Percentiles rank a stretch among this genome's conserved stretches.
phyloP scores from a whole-genome alignment of 2,329 filamentous ascomycete species.

The Colletotrichum trifolii region DNA sequence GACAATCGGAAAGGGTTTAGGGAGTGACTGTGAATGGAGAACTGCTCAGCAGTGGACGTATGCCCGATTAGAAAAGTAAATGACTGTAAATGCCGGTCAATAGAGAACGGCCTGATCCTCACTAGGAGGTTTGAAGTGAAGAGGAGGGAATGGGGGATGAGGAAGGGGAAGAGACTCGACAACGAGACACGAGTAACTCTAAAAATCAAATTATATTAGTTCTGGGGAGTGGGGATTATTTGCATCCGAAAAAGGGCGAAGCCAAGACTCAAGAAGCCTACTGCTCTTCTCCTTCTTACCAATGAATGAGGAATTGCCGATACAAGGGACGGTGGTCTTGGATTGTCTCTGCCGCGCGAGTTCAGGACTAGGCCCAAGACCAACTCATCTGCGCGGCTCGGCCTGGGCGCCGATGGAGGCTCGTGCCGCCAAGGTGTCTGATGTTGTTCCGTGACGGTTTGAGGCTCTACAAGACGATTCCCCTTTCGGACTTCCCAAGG shows the following conservation, averaged over 20 bases:
- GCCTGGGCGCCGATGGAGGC: constrained; percentile 8
- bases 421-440: constrained; percentile 33
- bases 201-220: constrained; percentile 32
- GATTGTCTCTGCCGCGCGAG: neutral
- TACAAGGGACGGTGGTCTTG: neutral
- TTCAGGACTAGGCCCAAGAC: constrained; percentile 1
- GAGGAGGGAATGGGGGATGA: constrained; percentile 8
- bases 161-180: constrained; percentile 3
- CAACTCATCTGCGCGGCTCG: neutral
- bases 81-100: constrained; percentile 25
- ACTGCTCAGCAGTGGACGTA: constrained; percentile 32
- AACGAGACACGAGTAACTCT: constrained; percentile 18
- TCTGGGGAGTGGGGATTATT: constrained; percentile 12
- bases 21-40: constrained; percentile 21
- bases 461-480: constrained; percentile 33
- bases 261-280: constrained; percentile 22
- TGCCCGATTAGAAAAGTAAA: constrained; percentile 24
- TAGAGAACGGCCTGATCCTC: constrained; percentile 24
- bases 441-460: constrained; percentile 35
- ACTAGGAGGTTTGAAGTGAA: constrained; percentile 23
- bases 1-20: neutral
- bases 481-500: constrained; percentile 14
- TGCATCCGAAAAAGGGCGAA: constrained; percentile 12
- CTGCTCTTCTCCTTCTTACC: constrained; percentile 11
- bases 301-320: constrained; percentile 24